These are phyloP conservation scores for Sanghuangporus baumii DNA, from an alignment of 1,284 basidiomycete species.

Conservation along the genomic window DNA sequence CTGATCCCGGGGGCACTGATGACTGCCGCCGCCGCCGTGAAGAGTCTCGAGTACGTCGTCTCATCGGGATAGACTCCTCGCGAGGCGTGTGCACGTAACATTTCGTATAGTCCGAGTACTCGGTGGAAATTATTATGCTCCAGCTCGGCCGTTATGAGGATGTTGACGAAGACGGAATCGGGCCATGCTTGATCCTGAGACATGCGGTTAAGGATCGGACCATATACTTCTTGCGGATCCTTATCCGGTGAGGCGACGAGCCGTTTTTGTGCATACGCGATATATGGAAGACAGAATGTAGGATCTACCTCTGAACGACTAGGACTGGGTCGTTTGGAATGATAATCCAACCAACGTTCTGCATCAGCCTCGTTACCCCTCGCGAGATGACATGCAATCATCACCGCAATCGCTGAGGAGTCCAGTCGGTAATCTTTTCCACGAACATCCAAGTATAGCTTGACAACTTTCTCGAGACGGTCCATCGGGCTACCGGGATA, in stretches of 20 bases:
- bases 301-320: background rate
- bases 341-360: constrained; percentile 13
- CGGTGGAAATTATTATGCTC: background rate
- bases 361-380: background rate
- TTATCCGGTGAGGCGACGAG: background rate
- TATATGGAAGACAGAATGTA: constrained; percentile 2
- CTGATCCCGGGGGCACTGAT: background rate
- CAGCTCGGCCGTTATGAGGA: constrained; percentile 10
- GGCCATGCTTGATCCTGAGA: constrained; percentile 8
- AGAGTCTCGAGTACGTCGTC: constrained; percentile 13
- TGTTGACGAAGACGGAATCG: constrained; percentile 11
- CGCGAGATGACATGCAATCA: background rate
- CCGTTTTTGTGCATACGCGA: background rate
- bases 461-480: background rate
- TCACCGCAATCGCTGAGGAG: background rate
- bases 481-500: background rate
- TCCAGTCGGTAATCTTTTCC: background rate
- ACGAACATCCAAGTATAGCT: background rate
- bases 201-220: constrained; percentile 13
- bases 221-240: constrained; percentile 6
- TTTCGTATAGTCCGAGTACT: constrained; percentile 8
- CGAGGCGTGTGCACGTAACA: background rate
- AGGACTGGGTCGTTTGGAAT: background rate
- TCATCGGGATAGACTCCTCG: constrained; percentile 7
- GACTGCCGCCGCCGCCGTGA: background rate